Evolutionary conservation across 805 yeast genomes (phyloP), one percentile per base, ranked within the genome.

Genomic region (Saccharomyces eubayanus): DNA sequence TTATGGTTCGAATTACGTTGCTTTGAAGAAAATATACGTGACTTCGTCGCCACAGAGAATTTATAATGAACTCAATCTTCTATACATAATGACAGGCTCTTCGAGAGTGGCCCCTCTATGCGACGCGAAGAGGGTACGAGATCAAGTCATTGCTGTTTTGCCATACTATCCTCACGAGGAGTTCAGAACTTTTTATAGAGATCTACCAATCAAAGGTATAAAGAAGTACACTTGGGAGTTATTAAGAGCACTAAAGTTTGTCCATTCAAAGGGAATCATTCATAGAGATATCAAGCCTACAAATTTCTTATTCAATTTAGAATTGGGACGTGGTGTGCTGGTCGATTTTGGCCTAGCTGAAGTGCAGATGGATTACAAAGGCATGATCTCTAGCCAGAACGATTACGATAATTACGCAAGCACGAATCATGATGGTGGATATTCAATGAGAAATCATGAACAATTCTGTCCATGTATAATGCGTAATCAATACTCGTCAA

Each of bases 331-430:
- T 51, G 97, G 97, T 6, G 92, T 89, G 0, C 71, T 90, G 46
- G 96, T 90, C 5, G 97, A 90, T 72, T 91, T 90, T 74, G 97
- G 97, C 2, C 74, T 90, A 46, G 97, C 97, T 2, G 97, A 90
- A 69, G 75, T 76, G 59, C 79, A 76, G 56, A 46, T 53, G 27
- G 63, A 64, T 47, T 61, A 60, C 48, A 28, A 52, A 11, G 49
- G 47, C 16, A 55, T 47, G 49, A 28, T 47, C 16, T 29, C 41
- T 12, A 21, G 20, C 6, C 47, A 31, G n/a, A 40, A 55, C 14
- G 54, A 54, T 40, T 36, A 48, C 10, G 55, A 55, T 20, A 59
- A 58, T 20, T 59, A 57, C 11, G 50, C 54, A 24, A 28, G 55
- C 11, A 50, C 48, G 20, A 51, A 53, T 14, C 41, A 31, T 27